Percentiles rank a stretch among this genome's conserved stretches.
These are phyloP conservation scores for Alectoria sarmentosa DNA, from an alignment of 495 filamentous ascomycete genomes.

Conservation along the genomic window DNA sequence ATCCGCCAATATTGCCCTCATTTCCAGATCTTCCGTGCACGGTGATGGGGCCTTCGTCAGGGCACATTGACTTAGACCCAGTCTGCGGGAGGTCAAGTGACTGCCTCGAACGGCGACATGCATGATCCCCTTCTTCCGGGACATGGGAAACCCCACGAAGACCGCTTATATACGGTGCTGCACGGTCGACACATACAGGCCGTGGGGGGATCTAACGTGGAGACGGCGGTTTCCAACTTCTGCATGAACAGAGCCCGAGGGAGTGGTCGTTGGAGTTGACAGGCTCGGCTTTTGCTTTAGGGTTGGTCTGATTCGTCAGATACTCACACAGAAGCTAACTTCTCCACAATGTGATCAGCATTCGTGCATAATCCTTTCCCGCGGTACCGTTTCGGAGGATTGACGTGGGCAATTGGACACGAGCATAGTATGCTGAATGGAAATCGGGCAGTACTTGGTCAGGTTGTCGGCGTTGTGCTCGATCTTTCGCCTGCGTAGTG, in stretches of 20 bases:
- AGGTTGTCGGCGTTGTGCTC: not conserved
- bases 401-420: conserved; percentile 8
- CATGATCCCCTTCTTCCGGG: not conserved
- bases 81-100: not conserved
- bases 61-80: not conserved
- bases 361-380: not conserved
- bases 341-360: not conserved
- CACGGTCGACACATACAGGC: not conserved
- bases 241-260: conserved; percentile 7
- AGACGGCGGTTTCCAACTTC: conserved; percentile 8
- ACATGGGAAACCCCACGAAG: not conserved
- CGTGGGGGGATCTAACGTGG: conserved; percentile 6
- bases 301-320: conserved; percentile 9
- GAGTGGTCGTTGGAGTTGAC: conserved; percentile 7
- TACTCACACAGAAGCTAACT: not conserved
- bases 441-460: not conserved
- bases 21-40: not conserved
- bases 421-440: not conserved
- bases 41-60: not conserved
- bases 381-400: not conserved
- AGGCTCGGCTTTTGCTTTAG: conserved; percentile 1
- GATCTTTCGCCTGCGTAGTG: not conserved
- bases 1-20: not conserved
- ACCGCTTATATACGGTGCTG: conserved; percentile 8
- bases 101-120: not conserved